Percentiles rank a stretch among this genome's conserved stretches.
phyloP scores from a whole-genome alignment of 1,284 basidiomycete species.

The Ganoderma leucocontextum region DNA sequence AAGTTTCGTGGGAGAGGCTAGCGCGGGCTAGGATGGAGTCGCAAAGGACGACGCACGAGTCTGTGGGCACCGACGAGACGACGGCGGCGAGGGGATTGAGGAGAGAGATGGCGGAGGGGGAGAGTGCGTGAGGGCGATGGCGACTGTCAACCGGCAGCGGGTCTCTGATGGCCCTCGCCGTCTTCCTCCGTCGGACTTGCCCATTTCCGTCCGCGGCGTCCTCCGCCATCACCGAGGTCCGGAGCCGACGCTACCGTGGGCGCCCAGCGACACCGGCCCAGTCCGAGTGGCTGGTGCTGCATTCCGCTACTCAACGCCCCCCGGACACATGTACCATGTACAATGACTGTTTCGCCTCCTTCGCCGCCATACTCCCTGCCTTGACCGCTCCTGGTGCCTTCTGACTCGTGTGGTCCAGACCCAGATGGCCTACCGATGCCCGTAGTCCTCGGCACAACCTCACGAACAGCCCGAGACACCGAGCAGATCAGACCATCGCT shows the following conservation, averaged over 20 bases:
- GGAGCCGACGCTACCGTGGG: not conserved
- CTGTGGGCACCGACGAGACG: conserved; percentile 20
- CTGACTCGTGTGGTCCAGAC: not conserved
- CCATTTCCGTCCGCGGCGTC: conserved; percentile 28
- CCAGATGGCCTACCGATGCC: not conserved
- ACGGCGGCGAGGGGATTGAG: conserved; percentile 24
- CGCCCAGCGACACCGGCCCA: not conserved
- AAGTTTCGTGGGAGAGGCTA: conserved; percentile 34
- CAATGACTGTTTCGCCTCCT: not conserved
- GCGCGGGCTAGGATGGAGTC: conserved; percentile 26
- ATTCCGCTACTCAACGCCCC: conserved; percentile 22
- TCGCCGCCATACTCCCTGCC: conserved; percentile 4
- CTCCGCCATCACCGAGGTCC: conserved; percentile 11
- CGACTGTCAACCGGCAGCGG: conserved; percentile 35
- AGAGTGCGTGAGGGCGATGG: conserved; percentile 35
- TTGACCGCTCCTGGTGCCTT: not conserved
- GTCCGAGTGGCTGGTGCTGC: conserved; percentile 4
- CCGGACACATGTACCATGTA: too few relatives aligned
- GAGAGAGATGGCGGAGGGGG: conserved; percentile 31
- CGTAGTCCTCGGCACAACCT: not conserved
- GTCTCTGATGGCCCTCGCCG: conserved; percentile 13
- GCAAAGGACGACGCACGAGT: conserved; percentile 19
- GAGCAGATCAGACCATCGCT: not conserved
- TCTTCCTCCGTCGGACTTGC: conserved; percentile 19
- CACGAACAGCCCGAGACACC: not conserved